Evolutionary conservation across 192 early-diverging fungal genomes (phyloP).

Genomic region (Coemansia sp.): DNA sequence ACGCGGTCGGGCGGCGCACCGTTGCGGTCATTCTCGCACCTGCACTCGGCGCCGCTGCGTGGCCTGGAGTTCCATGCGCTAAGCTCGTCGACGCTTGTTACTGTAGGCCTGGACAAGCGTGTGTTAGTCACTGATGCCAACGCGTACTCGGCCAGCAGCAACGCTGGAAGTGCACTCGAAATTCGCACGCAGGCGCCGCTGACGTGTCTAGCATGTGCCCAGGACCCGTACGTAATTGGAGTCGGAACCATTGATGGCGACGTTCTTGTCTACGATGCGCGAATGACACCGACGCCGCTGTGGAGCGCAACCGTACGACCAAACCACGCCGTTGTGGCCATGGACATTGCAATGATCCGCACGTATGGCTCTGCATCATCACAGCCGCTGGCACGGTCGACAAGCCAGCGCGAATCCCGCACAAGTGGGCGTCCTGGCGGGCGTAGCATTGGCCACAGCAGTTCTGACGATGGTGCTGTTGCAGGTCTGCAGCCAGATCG

Average conservation of each 20-base stretch:
- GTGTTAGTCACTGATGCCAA: slow-evolving; percentile 29
- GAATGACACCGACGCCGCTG: slow-evolving; percentile 20
- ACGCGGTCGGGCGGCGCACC: slow-evolving; percentile 24
- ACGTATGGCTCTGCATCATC: neutral
- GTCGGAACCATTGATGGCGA: slow-evolving; percentile 41
- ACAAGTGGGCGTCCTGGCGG: neutral
- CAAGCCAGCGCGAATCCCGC: slow-evolving; percentile 11
- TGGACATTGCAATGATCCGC: slow-evolving; percentile 18
- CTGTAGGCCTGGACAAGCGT: slow-evolving; percentile 33
- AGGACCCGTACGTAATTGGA: slow-evolving; percentile 19
- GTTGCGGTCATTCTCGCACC: slow-evolving; percentile 22
- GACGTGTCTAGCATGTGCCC: slow-evolving; percentile 26
- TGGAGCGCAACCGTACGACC: slow-evolving; percentile 22
- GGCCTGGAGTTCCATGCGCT: slow-evolving; percentile 28
- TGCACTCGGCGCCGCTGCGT: slow-evolving; percentile 39
- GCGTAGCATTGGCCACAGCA: slow-evolving; percentile 1
- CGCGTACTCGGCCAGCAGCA: slow-evolving; percentile 9
- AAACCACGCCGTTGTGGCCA: slow-evolving; percentile 16
- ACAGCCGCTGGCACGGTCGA: slow-evolving; percentile 10
- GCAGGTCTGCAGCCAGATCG: slow-evolving; percentile 9
- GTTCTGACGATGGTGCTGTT: slow-evolving; percentile 10
- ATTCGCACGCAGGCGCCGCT: slow-evolving; percentile 20
- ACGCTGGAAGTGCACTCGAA: neutral
- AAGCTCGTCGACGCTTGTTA: slow-evolving; percentile 11
- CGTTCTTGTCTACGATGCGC: slow-evolving; percentile 33